Evolutionary conservation across 768 basidiomycete species (phyloP).

Genomic region (Tricholoma matsutake): DNA sequence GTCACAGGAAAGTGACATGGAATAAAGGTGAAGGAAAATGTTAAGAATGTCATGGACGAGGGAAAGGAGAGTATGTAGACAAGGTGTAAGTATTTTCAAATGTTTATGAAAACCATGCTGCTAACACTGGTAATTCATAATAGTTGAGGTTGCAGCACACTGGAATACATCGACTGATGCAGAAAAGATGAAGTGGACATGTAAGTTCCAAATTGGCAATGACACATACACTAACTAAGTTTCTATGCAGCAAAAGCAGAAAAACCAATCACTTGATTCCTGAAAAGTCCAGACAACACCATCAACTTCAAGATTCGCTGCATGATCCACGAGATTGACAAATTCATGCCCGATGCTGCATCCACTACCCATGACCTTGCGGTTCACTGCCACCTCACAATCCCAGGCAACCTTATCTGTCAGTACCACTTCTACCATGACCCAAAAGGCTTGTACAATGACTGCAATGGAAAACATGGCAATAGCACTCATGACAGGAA

Average conservation of each 20-base stretch:
- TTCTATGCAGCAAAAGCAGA: not conserved
- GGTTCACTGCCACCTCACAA: not conserved
- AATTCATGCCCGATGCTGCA: not conserved
- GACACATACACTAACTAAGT: too few species aligned
- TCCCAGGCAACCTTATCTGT: not conserved
- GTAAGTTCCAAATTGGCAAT: too few species aligned
- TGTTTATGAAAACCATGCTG: too few species aligned
- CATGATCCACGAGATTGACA: not conserved
- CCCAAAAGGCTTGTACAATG: not conserved
- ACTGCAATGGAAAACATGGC: not conserved
- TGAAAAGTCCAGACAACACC: not conserved
- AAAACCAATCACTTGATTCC: not conserved
- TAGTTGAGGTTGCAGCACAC: not conserved
- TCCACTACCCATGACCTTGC: not conserved
- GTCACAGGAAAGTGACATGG: too few species aligned
- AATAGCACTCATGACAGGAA: not conserved
- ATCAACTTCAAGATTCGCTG: not conserved
- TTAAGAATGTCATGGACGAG: too few species aligned
- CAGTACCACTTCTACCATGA: not conserved
- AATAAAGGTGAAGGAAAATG: too few species aligned
- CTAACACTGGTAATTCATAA: too few species aligned
- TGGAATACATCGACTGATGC: not conserved
- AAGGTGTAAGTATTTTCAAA: too few species aligned
- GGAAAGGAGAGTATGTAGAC: too few species aligned
- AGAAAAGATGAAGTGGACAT: not conserved